Percentiles rank a stretch among this genome's conserved stretches.
Conservation (phyloP, 345 rosid species). For the Syzygium jambos region DNA sequence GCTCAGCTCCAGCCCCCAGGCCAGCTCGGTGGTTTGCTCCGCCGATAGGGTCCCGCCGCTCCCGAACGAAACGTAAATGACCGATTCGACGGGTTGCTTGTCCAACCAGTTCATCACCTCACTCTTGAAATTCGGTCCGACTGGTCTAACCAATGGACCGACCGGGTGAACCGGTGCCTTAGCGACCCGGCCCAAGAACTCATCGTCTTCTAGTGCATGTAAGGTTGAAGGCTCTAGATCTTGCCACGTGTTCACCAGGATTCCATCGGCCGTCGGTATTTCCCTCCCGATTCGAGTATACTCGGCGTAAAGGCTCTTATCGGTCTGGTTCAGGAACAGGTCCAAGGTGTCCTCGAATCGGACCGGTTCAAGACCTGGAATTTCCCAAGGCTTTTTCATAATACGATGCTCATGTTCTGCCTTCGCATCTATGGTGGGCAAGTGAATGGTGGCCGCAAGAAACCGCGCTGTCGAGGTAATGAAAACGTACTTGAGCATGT, state of each 20-base stretch:
- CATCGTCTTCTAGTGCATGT: constrained; percentile 2
- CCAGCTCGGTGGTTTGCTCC: constrained; percentile 23
- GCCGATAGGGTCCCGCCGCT: constrained; percentile 53
- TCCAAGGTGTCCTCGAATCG: constrained; percentile 33
- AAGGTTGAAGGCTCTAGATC: constrained; percentile 28
- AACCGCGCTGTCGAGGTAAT: constrained; percentile 48
- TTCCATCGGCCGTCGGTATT: constrained; percentile 27
- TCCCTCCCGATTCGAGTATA: constrained; percentile 13
- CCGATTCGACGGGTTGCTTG: constrained; percentile 35
- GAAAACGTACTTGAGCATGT: constrained; percentile 37
- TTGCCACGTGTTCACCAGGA: constrained; percentile 48
- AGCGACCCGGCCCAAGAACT: background rate
- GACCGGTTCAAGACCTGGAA: constrained; percentile 55
- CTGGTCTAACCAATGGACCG: constrained; percentile 14
- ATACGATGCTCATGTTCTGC: constrained; percentile 13
- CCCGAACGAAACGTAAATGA: constrained; percentile 60
- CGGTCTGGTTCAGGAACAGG: constrained; percentile 9
- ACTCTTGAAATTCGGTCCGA: background rate
- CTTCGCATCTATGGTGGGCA: constrained; percentile 19
- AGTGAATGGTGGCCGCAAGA: constrained; percentile 32
- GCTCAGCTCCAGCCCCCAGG: constrained; percentile 28
- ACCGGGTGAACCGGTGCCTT: constrained; percentile 3
- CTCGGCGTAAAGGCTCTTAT: constrained; percentile 4
- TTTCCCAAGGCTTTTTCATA: constrained; percentile 7
- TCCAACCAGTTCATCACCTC: constrained; percentile 31